phyloP scores from a whole-genome alignment of 1,139 yeast species.

The Yamadazyma membranifaciens region DNA sequence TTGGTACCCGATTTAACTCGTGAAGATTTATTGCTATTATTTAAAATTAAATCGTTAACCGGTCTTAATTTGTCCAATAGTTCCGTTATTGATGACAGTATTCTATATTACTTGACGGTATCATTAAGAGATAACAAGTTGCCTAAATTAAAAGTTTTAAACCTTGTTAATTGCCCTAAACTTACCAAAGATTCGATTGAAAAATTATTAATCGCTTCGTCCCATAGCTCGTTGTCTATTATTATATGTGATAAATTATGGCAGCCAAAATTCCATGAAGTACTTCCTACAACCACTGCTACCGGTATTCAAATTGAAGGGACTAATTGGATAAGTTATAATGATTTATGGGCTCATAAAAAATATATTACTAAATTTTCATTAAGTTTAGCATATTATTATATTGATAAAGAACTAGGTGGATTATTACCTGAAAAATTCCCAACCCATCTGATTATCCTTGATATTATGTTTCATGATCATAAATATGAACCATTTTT shows the following conservation, averaged over 20 bases:
- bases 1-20: constrained; percentile 2
- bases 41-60: constrained; percentile 29
- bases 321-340: constrained; percentile 24
- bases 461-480: constrained; percentile 23
- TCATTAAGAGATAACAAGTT: constrained; percentile 26
- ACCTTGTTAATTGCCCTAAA: constrained; percentile 25
- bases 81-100: constrained; percentile 29
- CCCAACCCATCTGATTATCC: constrained; percentile 5
- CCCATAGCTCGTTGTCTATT: constrained; percentile 20
- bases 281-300: constrained; percentile 5
- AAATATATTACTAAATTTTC: constrained; percentile 22
- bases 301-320: constrained; percentile 9
- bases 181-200: constrained; percentile 21
- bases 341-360: constrained; percentile 12
- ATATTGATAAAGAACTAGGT: constrained; percentile 14
- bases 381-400: constrained; percentile 25
- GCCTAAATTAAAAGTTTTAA: constrained; percentile 22
- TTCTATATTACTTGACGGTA: constrained; percentile 24
- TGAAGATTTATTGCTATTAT: constrained; percentile 27
- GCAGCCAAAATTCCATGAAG: constrained; percentile 9
- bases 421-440: constrained; percentile 3
- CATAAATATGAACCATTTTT: constrained; percentile 7
- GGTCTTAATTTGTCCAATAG: constrained; percentile 35
- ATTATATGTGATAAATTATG: constrained; percentile 17
- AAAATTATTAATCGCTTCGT: constrained; percentile 13